phyloP scores from a whole-genome alignment of 805 yeast genomes.

The Starmerella riodocensis region DNA sequence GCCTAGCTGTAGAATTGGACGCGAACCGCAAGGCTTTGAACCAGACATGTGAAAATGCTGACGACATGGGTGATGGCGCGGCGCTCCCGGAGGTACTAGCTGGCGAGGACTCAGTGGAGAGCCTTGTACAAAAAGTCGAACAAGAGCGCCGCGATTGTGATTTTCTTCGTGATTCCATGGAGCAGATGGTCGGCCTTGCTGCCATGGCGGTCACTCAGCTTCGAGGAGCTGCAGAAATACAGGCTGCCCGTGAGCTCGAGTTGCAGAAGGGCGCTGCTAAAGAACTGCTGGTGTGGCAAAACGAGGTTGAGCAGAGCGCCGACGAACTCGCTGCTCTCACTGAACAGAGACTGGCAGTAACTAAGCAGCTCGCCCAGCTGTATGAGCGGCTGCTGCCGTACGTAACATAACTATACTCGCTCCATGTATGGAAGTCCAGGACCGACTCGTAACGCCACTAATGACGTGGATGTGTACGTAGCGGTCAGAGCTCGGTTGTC shows the following conservation, averaged over 20 bases:
- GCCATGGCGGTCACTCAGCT: constrained; percentile 6
- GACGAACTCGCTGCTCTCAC: constrained; percentile 8
- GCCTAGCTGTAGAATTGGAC: constrained; percentile 17
- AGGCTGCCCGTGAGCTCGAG: constrained; percentile 7
- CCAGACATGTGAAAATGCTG: constrained; percentile 15
- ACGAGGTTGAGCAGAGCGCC: constrained; percentile 13
- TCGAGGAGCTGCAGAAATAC: constrained; percentile 1
- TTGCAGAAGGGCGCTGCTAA: constrained; percentile 2
- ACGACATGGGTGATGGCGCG: constrained; percentile 15
- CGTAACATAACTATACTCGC: no score
- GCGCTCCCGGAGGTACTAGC: constrained; percentile 13
- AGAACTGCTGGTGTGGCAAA: constrained; percentile 14
- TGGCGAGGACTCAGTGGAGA: constrained; percentile 3
- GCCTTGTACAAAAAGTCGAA: constrained; percentile 1
- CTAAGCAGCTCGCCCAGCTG: constrained; percentile 5
- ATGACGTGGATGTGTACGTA: no score
- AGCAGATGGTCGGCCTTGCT: background rate
- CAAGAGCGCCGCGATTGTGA: constrained; percentile 11
- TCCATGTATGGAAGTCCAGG: no score
- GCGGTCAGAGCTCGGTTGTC: no score
- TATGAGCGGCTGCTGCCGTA: constrained; percentile 1
- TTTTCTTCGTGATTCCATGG: constrained; percentile 6
- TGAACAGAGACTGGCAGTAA: constrained; percentile 1
- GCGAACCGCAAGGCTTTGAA: constrained; percentile 20
- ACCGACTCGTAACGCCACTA: no score